Base-by-base conservation (phyloP, 2,329 filamentous ascomycete species). In the Cylindrodendrum hubeiense region DNA sequence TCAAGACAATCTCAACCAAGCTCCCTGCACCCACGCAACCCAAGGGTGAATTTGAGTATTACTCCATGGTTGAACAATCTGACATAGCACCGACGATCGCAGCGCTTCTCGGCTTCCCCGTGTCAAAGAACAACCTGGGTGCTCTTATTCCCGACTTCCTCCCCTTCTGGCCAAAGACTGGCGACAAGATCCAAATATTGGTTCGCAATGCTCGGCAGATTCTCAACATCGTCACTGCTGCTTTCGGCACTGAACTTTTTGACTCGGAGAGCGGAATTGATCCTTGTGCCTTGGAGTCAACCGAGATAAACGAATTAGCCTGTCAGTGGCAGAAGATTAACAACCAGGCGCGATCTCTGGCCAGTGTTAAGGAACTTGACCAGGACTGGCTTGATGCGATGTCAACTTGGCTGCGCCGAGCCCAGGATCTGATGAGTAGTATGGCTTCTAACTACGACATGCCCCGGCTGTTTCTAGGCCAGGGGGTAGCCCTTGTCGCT, bases 381-480 rank as follows among this genome's bases (percentile, higher is more conserved):
- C 70, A 80, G 21, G 71, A 75, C 7, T 85, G 84, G 81, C 73
- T 86, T 12, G 70, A 77, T 7, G 74, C 76, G n/a, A 84, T 85
- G 63, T 80, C 81, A 13, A 78, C 79, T 78, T 97, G 96, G 85
- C 86, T 94, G 54, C 86, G 84, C 55, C 82, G 85, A 60, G 92
- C 94, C 1, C 96, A 98, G 77, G 85, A 87, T 22, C 81, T 94
- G 17, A 93, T 99, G 87, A 97, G 93, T 73, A 91, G 90, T 73
- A 94, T 96, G 77, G 95, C 96, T 5, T 98, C 94, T 78, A 97
- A 97, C 76, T 99, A 99, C 77, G 87, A 97, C 75, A 84, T 97
- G 67, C 75, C 84, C 1, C 89, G 86, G 55, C 85, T 97, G 52
- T 72, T 79, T 2, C 71, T 84, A 3, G 87, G 87, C 1, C 79